Conservation (phyloP, 768 basidiomycete genomes). For the Tylopilus rubrobrunneus region DNA sequence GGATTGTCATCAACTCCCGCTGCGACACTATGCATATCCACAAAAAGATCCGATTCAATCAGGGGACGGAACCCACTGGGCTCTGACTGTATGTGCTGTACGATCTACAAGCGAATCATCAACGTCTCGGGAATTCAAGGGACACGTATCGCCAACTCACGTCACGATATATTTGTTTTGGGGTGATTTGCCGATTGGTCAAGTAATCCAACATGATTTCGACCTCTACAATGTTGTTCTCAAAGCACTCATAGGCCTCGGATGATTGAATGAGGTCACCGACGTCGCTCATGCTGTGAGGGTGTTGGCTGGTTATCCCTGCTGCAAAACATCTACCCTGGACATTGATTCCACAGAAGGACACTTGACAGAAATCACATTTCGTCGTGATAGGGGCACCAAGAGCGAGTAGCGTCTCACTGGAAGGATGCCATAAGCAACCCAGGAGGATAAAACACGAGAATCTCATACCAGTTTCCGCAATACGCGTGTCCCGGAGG, state of each 20-base stretch:
- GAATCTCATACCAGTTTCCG: conserved; percentile 66
- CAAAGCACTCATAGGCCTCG: conserved; percentile 77
- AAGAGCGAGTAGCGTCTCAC: conserved; percentile 72
- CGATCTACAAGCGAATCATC: conserved; percentile 44
- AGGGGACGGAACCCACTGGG: conserved; percentile 62
- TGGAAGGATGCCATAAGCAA: conserved; percentile 22
- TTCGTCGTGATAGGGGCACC: conserved; percentile 73
- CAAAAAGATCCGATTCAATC: conserved; percentile 67
- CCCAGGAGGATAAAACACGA: background rate
- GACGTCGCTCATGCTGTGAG: conserved; percentile 62
- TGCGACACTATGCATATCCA: conserved; percentile 59
- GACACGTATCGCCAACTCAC: conserved; percentile 34
- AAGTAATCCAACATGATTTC: conserved; percentile 84
- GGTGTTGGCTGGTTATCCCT: conserved; percentile 55
- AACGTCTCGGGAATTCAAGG: background rate
- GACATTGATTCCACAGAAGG: conserved; percentile 78
- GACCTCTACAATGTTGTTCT: conserved; percentile 73
- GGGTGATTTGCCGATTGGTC: conserved; percentile 54
- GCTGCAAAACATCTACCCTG: conserved; percentile 68
- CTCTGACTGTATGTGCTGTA: conserved; percentile 54
- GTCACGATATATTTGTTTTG: conserved; percentile 74
- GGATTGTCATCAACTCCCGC: conserved; percentile 55
- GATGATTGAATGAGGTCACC: conserved; percentile 75
- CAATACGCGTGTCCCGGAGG: conserved; percentile 81
- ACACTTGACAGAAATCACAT: conserved; percentile 80